Percentiles rank a stretch among this genome's conserved stretches.
Evolutionary conservation across 2,329 filamentous ascomycete genomes (phyloP).

Genomic region (Colletotrichum tropicicola): DNA sequence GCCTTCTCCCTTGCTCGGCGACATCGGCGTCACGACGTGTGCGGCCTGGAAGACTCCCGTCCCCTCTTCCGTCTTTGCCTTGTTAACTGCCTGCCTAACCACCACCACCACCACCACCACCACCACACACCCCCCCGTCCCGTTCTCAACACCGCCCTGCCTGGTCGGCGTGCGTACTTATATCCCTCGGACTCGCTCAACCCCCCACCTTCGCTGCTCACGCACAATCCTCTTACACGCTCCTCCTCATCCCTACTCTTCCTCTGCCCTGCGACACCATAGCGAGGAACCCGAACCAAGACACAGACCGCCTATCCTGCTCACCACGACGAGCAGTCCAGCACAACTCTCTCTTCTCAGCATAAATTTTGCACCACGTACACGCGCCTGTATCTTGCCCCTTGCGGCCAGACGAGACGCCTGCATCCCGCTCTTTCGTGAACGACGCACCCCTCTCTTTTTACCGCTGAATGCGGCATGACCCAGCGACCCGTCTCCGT

Average conservation of each 20-base stretch:
- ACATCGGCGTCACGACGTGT: constrained; percentile 18
- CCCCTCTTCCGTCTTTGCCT: background rate
- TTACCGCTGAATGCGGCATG: constrained; percentile 25
- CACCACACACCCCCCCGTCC: background rate
- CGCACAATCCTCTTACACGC: constrained; percentile 29
- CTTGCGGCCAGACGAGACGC: constrained; percentile 25
- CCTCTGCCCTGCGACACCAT: constrained; percentile 16
- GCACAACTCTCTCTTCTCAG: background rate
- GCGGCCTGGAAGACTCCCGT: background rate
- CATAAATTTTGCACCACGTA: background rate
- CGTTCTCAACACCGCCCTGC: background rate
- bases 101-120: background rate
- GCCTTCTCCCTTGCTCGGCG: constrained; percentile 24
- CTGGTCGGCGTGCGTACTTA: constrained; percentile 1
- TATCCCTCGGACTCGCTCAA: constrained; percentile 9
- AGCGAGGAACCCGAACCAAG: constrained; percentile 19
- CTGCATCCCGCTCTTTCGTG: constrained; percentile 21
- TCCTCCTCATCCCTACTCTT: constrained; percentile 28
- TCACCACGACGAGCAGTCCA: background rate
- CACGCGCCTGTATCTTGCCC: constrained; percentile 15
- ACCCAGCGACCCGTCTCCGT: constrained; percentile 21
- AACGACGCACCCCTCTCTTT: background rate
- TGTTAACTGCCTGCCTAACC: background rate
- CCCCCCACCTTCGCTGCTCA: background rate
- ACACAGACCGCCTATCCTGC: constrained; percentile 23